Percentiles rank a stretch among this genome's conserved stretches.
phyloP scores from a whole-genome alignment of 345 rosid genomes.

The Sisymbrium irio region DNA sequence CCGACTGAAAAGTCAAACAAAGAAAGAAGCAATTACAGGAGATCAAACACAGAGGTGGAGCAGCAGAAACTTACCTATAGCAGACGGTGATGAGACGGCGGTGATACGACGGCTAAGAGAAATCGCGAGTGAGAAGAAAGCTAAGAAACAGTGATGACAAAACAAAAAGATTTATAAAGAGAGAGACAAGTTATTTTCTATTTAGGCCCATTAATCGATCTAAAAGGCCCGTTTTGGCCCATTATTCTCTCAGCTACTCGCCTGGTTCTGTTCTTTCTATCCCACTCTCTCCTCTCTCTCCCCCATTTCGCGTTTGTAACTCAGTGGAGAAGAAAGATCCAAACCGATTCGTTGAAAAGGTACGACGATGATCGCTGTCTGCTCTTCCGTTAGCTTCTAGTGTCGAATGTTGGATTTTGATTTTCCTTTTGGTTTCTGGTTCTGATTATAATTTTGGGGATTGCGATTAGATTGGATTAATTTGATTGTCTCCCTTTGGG shows the following conservation, averaged over 20 bases:
- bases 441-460: not conserved
- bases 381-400: not conserved
- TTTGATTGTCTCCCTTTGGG: not conserved
- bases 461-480: slow-evolving; percentile 20
- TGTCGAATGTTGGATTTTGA: not conserved
- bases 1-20: not conserved
- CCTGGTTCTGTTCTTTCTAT: slow-evolving; percentile 2
- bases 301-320: not conserved
- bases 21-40: not conserved
- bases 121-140: not conserved
- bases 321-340: slow-evolving; percentile 31
- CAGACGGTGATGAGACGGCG: slow-evolving; percentile 2
- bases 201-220: not conserved
- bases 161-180: not conserved
- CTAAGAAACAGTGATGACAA: not conserved
- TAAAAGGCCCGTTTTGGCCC: slow-evolving; percentile 15
- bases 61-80: not conserved
- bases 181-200: not conserved
- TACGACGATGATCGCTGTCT: slow-evolving; percentile 5
- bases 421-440: not conserved
- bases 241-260: slow-evolving; percentile 5
- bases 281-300: not conserved
- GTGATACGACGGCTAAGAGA: not conserved
- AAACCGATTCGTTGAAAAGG: slow-evolving; percentile 31
- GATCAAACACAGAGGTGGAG: not conserved